Evolutionary conservation across 2,329 filamentous ascomycete genomes (phyloP).

Genomic region (Chaetomium olivaceum): DNA sequence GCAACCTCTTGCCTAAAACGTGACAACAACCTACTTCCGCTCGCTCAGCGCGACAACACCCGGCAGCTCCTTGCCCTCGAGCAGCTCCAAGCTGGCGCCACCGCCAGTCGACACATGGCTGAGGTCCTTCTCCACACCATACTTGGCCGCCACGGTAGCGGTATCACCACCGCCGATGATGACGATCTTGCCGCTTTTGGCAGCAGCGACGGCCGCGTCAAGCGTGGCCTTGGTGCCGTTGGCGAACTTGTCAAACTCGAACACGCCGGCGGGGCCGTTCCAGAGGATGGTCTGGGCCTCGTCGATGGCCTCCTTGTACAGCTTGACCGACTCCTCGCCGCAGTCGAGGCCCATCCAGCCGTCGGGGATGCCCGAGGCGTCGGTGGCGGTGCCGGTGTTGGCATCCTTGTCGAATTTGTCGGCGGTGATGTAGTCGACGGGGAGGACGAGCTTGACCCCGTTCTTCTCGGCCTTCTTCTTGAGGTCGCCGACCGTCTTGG

Average conservation of each 20-base stretch:
- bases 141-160: slow-evolving; percentile 96
- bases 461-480: slow-evolving; percentile 96
- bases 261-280: slow-evolving; percentile 97
- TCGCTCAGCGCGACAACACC: slow-evolving; percentile 88
- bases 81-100: slow-evolving; percentile 90
- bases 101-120: slow-evolving; percentile 98
- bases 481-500: slow-evolving; percentile 85
- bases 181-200: slow-evolving; percentile 84
- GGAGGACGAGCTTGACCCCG: slow-evolving; percentile 91
- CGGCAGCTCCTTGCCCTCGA: slow-evolving; percentile 97
- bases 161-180: slow-evolving; percentile 99
- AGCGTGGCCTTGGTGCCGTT: slow-evolving; percentile 89
- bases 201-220: slow-evolving; percentile 81
- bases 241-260: slow-evolving; percentile 95
- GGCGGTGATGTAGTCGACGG: slow-evolving; percentile 92
- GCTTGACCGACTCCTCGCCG: slow-evolving; percentile 81
- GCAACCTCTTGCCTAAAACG: background rate
- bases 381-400: slow-evolving; percentile 76
- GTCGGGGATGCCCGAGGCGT: slow-evolving; percentile 86
- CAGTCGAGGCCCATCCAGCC: slow-evolving; percentile 98
- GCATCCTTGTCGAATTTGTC: slow-evolving; percentile 93
- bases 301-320: slow-evolving; percentile 84
- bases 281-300: slow-evolving; percentile 95
- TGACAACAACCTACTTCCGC: slow-evolving; percentile 55
- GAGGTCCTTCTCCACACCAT: slow-evolving; percentile 91